Evolutionary conservation across 345 rosid species (phyloP).

Genomic region (Eucalyptus regnans): DNA sequence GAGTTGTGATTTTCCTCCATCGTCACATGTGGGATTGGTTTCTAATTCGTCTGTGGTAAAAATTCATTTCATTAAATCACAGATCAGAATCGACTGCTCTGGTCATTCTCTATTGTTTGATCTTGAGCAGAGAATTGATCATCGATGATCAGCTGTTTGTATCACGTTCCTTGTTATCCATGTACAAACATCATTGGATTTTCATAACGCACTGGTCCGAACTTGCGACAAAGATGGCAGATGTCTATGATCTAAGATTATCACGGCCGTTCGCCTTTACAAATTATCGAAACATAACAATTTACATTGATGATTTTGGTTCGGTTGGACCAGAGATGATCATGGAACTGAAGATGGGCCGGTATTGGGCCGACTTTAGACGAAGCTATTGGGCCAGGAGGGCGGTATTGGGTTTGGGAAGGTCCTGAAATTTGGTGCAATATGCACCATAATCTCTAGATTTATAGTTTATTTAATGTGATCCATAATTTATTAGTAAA

Average conservation of each 20-base stretch:
- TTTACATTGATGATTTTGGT: neutral
- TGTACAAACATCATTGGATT: neutral
- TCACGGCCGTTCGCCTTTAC: neutral
- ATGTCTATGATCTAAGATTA: neutral
- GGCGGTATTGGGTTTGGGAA: neutral
- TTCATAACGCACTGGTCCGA: neutral
- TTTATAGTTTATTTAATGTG: neutral
- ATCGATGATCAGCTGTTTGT: neutral
- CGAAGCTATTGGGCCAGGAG: neutral
- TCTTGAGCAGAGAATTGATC: neutral
- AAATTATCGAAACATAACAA: neutral
- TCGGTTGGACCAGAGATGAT: neutral
- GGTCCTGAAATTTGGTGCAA: neutral
- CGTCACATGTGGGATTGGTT: neutral
- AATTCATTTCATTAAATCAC: neutral
- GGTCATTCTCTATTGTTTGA: neutral
- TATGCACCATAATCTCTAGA: rapidly evolving
- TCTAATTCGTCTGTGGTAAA: neutral
- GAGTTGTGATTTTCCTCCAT: neutral
- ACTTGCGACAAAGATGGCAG: neutral
- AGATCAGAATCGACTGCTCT: neutral
- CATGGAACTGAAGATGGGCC: neutral
- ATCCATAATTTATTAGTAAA: neutral
- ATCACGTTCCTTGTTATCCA: neutral
- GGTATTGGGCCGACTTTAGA: neutral